Evolutionary conservation across 257 asterid genomes (phyloP), one percentile per base, ranked within the genome.

Genomic region (Solanum stenotomum): DNA sequence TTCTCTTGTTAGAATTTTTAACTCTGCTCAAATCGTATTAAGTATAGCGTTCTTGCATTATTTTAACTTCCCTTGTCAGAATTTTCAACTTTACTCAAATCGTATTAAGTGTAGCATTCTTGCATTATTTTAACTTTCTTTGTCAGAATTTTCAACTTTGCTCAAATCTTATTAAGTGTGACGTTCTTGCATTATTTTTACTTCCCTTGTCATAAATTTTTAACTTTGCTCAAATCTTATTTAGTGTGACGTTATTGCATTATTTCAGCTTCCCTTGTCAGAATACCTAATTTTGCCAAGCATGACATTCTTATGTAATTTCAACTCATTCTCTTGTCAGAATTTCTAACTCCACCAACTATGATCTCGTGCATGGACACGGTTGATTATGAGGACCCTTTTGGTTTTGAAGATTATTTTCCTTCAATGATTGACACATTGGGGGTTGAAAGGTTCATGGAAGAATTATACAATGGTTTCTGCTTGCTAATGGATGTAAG

Each of bases 391-490:
- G 89, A 90, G 10, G 89, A 90, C 12, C 87, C 89, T 42, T 65
- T 59, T 79, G 87, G 70, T 5, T 91, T 91, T 23, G 90, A 89
- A n/a, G 93, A 91, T 52, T 86, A 72, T 78, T 91, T 91, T 52
- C 93, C 93, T 11, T 83, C 90, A 15, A 89, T 89, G 93, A 84
- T 89, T 15, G 89, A 89, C 8, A 88, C 77, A 79, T 37, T 88
- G 18, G 93, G 93, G 3, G 59, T 70, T 6, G 91, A 91, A 12
- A 90, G 87, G 3, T 89, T 91, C 31, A 91, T 91, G 63, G 84
- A 88, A 59, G 93, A 89, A 86, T 84, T 91, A 56, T 89, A 87
- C 33, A 91, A 40, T 65, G 93, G 91, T 46, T 89, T 91, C 77
- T 83, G 29, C 67, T 10, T 91, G 68, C 20, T 91, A 75, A 91